Evolutionary conservation across 78 protist genomes (phyloP), one percentile per base, ranked within the genome.

Genomic region (Emiliania huxleyi): DNA sequence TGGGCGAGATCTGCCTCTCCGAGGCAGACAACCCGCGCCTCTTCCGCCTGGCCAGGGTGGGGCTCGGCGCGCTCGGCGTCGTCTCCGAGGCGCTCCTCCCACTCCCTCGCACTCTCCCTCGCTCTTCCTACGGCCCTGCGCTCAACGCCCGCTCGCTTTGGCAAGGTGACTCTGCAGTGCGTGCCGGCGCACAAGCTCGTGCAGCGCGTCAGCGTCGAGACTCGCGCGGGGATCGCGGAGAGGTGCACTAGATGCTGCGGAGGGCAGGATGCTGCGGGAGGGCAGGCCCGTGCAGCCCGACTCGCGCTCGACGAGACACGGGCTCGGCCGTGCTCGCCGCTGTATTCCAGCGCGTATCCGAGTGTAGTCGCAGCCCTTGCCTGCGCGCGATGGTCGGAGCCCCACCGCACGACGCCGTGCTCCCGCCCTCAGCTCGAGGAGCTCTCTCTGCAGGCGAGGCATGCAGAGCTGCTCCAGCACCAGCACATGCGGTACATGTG

Each of bases 131-230:
- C 35, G 83, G 38, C 19, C 42, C 83, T 11, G 8, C 44, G 44
- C n/a, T n/a, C n/a, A n/a, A n/a, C n/a, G n/a, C n/a, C n/a, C n/a
- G n/a, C n/a, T n/a, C n/a, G n/a, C n/a, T n/a, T n/a, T n/a, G n/a
- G n/a, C n/a, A n/a, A 87, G 91, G 91, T 55, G 85, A 90, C 92
- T 22, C 83, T 90, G 37, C 92, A 90, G 62, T 90, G 92, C 92
- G 84, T 90, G 33, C 92, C 92, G 21, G 83, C 81, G 84, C 92
- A 90, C 62, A 38, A 25, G 69, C 92, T 90, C 5, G 69, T 69
- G 23, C 81, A 90, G 42, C 52, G 26, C 37, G 55, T 46, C 8
- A 37, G 21, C 69, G 15, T 29, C 45, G 40, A 6, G 44, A 40
- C 46, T 3, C 85, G 85, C 44, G 85, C 85, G 85, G 85, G 44